Base-by-base conservation (phyloP, 2,329 filamentous ascomycete genomes). In the Claviceps purpurea region DNA sequence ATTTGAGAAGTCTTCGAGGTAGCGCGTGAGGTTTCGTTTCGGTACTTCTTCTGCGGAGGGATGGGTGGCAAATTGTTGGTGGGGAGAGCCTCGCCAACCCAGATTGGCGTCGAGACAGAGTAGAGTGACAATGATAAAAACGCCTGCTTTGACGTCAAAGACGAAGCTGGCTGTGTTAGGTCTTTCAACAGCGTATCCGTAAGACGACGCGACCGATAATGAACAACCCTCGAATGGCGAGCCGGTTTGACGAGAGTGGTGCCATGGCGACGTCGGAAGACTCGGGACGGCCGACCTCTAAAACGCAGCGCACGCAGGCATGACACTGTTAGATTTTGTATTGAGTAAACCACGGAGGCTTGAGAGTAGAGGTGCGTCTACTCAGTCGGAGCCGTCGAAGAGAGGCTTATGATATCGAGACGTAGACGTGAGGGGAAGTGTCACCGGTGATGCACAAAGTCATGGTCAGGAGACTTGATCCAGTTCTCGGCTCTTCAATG, bases 211-310 rank as follows among this genome's bases (percentile, higher is more conserved):
- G 20, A 40, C 8, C 10, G 42, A 37, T n/a, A 26, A 38, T 38
- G 3, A 24, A 11, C 14, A 44, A 45, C 38, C 44, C 47, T 50
- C 50, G 53, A 39, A 16, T 44, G 24, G 64, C 63, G 60, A 66
- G 64, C 62, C 59, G 63, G 61, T 64, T 69, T 69, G 66, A 65
- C 64, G 73, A 77, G 73, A 73, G 73, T 75, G 74, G 73, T 74
- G 70, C 76, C 77, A 79, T 79, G 65, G 70, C 68, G 69, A 72
- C 68, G 61, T 63, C 64, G 65, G 67, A 52, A 49, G 52, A 50
- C 64, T 68, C 51, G 58, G 57, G 56, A 45, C 39, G 34, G 64
- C 69, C 63, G 64, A 67, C 75, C 73, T 77, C 72, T 76, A 79
- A 58, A 73, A 73, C 55, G 69, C 70, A 74, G 69, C 69, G 68